A percentile compares a stretch with the other conserved stretches of the same genome.
Conservation (phyloP, 2,329 filamentous ascomycete species). For the Cryphonectria parasitica region DNA sequence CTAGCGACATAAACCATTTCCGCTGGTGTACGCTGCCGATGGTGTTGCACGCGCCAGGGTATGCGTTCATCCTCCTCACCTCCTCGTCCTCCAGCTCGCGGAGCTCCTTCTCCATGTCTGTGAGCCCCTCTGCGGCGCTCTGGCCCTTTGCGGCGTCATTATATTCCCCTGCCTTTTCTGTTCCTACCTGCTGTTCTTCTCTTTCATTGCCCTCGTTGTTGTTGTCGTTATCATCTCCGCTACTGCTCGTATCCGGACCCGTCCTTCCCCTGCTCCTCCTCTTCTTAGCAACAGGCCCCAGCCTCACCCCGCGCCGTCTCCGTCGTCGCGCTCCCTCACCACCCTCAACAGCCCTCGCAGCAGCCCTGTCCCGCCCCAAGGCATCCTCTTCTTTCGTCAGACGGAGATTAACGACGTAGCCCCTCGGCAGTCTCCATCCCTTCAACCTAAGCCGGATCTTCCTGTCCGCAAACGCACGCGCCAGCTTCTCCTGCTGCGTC, state of each 20-base stretch:
- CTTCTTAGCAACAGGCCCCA: neutral
- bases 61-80: slow-evolving; percentile 65
- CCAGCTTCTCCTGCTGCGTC: slow-evolving; percentile 52
- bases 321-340: neutral
- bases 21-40: slow-evolving; percentile 71
- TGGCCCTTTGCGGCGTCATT: slow-evolving; percentile 30
- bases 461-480: slow-evolving; percentile 54
- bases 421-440: slow-evolving; percentile 55
- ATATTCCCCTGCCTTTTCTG: slow-evolving; percentile 18
- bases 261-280: no score
- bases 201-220: slow-evolving; percentile 4
- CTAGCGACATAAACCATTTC: slow-evolving; percentile 67
- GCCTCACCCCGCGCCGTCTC: neutral
- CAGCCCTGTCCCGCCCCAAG: slow-evolving; percentile 24
- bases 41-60: slow-evolving; percentile 66
- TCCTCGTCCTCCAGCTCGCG: slow-evolving; percentile 55
- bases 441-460: slow-evolving; percentile 62
- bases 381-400: slow-evolving; percentile 44
- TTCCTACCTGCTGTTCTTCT: neutral
- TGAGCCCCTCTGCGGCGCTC: slow-evolving; percentile 30
- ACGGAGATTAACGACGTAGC: slow-evolving; percentile 59
- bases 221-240: slow-evolving; percentile 28
- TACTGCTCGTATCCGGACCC: slow-evolving; percentile 34
- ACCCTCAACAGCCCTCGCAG: neutral
- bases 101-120: slow-evolving; percentile 46